A percentile compares a stretch with the other conserved stretches of the same genome.
These are phyloP conservation scores for Sporothrix dimorphospora DNA, from an alignment of 2,329 filamentous ascomycete genomes.

Conservation along the genomic window DNA sequence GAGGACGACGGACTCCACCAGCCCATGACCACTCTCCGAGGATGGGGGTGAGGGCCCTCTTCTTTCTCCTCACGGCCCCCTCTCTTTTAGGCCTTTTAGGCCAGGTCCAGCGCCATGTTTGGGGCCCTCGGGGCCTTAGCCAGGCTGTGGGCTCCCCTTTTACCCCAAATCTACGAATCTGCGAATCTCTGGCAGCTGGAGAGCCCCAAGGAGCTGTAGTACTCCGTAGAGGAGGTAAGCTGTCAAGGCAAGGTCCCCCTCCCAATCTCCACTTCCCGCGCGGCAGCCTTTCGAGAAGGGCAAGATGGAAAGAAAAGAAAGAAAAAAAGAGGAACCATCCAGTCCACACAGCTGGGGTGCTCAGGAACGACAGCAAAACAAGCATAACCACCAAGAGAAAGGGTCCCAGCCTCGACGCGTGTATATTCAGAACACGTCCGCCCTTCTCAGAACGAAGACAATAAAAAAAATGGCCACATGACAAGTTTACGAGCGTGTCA, in stretches of 20 bases:
- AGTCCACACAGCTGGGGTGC: not conserved
- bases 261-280: constrained; percentile 15
- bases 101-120: constrained; percentile 2
- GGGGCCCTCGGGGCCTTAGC: not conserved
- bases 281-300: constrained; percentile 20
- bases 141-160: constrained; percentile 4
- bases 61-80: constrained; percentile 22
- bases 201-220: not conserved
- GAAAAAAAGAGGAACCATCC: constrained; percentile 13
- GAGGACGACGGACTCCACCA: constrained; percentile 10
- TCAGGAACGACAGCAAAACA: not conserved
- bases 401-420: not conserved
- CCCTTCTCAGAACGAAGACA: not conserved
- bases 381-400: not conserved
- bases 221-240: too few relatives aligned
- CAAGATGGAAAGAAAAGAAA: not conserved
- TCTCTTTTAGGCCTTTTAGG: not conserved
- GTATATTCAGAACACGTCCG: not conserved
- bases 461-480: not conserved
- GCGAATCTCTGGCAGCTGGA: not conserved
- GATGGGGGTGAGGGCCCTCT: constrained; percentile 3
- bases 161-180: constrained; percentile 21
- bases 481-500: not conserved
- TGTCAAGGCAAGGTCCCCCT: constrained; percentile 21
- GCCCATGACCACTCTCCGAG: not conserved